Percentiles rank a stretch among this genome's conserved stretches.
Conservation (phyloP, 2,329 filamentous ascomycete species). For the Aspergillus hiratsukae region DNA sequence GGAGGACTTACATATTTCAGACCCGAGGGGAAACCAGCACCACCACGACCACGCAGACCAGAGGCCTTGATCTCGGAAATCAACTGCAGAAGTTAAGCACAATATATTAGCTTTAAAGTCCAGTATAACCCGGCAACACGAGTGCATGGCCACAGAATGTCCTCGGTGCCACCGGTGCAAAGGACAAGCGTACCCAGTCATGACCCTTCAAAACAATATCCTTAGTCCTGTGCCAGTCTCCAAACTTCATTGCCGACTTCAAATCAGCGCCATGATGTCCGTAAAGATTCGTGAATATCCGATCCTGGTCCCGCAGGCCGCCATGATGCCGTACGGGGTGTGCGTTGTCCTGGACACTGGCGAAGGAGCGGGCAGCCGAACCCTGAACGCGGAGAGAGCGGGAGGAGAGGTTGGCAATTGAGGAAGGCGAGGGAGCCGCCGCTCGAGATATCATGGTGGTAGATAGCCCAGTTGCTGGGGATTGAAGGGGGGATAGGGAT, state of each 20-base stretch:
- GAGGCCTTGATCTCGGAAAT: constrained; percentile 97
- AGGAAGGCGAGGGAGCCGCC: constrained; percentile 40
- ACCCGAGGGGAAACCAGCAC: constrained; percentile 95
- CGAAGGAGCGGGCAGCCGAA: constrained; percentile 61
- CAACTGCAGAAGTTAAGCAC: constrained; percentile 53
- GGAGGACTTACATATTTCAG: constrained; percentile 84
- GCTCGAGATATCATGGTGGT: constrained; percentile 44
- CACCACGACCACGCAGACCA: constrained; percentile 89
- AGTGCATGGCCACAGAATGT: not conserved
- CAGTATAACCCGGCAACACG: not conserved
- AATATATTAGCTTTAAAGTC: constrained; percentile 20
- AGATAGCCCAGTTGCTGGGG: constrained; percentile 31
- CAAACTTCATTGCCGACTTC: constrained; percentile 94
- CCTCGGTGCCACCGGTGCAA: constrained; percentile 1
- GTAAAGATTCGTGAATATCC: constrained; percentile 99
- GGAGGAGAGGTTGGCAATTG: constrained; percentile 37
- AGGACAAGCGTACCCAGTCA: constrained; percentile 64
- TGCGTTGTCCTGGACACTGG: constrained; percentile 68
- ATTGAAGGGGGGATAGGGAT: constrained; percentile 22
- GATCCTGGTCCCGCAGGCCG: constrained; percentile 90
- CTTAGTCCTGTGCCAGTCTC: constrained; percentile 99
- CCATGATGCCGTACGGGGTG: constrained; percentile 66
- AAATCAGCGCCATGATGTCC: constrained; percentile 86
- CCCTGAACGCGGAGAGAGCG: constrained; percentile 39
- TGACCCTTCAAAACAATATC: constrained; percentile 96